Evolutionary conservation across 768 basidiomycete genomes (phyloP).

Genomic region (Amanita exitialis): DNA sequence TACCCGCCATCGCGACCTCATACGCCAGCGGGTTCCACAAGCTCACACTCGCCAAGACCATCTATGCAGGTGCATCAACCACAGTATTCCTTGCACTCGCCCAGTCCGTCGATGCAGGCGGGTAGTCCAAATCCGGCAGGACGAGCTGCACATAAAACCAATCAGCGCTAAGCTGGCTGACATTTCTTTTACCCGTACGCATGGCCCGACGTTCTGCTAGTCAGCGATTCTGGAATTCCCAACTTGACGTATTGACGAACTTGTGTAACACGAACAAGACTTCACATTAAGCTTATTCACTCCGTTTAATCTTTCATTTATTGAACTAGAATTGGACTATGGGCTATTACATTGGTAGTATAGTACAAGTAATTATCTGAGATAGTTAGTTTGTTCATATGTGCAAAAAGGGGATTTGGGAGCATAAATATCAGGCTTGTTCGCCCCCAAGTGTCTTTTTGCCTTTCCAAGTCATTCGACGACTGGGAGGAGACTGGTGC

Average conservation of each 20-base stretch:
- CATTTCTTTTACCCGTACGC: neutral
- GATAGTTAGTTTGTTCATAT: neutral
- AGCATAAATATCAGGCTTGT: neutral
- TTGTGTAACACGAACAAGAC: conserved; percentile 1
- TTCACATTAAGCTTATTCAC: neutral
- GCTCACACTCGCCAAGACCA: neutral
- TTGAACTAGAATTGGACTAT: neutral
- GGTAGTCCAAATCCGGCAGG: conserved; percentile 22
- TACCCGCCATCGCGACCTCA: conserved; percentile 11
- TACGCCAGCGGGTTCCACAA: neutral
- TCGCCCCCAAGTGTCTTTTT: neutral
- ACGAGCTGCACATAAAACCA: conserved; percentile 18
- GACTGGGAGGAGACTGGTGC: no score
- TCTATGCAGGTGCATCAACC: no score
- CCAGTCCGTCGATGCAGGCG: conserved; percentile 8
- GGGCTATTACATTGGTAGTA: neutral
- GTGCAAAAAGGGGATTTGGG: neutral
- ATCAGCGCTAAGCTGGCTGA: neutral
- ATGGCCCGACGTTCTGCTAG: neutral
- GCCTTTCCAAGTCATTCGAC: no score
- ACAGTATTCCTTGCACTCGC: neutral
- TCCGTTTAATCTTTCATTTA: conserved; percentile 1
- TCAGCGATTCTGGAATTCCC: neutral
- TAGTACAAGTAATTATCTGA: neutral
- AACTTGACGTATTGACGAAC: neutral